Evolutionary conservation across 73 alveolate species (phyloP), one percentile per base, ranked within the genome.

Genomic region (Vitrella brassicaformis): DNA sequence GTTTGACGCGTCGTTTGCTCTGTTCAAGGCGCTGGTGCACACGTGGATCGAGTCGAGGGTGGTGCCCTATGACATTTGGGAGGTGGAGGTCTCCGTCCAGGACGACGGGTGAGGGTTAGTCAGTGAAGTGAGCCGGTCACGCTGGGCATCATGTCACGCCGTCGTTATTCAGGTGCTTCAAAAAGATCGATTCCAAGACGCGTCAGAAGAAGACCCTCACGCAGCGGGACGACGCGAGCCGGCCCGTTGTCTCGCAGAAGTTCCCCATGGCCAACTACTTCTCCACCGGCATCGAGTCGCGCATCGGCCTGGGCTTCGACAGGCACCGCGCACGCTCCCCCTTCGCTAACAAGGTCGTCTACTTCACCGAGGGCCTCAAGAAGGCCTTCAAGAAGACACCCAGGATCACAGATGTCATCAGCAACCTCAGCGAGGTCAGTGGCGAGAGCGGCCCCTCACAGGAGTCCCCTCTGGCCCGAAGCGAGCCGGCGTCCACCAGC

Each of bases 361-460:
- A 90, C 87, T 93, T 87, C 18, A 64, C 75, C 66, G 97, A 90
- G 84, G 97, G 91, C 0, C 72, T 88, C 30, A 90, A 85, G 81
- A 90, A 91, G 71, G 75, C 82, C 78, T 80, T 74, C 27, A 30
- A 81, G 65, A 68, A 47, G 14, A 86, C 86, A 0, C 26, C 80
- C 32, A 74, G 30, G 31, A 68, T 81, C 1, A 68, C 47, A 27
- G 30, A 75, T 19, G 86, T 81, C 28, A 30, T 86, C 22, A 74
- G 56, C 47, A 28, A 70, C 32, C 71, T 75, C 0, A 45, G 74
- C 65, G 19, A 45, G 9, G 65, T n/a, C n/a, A n/a, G n/a, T 19
- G 9, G 65, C 19, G 65, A 45, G 65, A 45, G 65, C 65, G 65
- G 9, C 25, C 25, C 65, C 65, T 45, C 65, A 45, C 9, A 45